Conservation (phyloP, 2,329 filamentous ascomycete genomes). For the Aspergillus sp. region DNA sequence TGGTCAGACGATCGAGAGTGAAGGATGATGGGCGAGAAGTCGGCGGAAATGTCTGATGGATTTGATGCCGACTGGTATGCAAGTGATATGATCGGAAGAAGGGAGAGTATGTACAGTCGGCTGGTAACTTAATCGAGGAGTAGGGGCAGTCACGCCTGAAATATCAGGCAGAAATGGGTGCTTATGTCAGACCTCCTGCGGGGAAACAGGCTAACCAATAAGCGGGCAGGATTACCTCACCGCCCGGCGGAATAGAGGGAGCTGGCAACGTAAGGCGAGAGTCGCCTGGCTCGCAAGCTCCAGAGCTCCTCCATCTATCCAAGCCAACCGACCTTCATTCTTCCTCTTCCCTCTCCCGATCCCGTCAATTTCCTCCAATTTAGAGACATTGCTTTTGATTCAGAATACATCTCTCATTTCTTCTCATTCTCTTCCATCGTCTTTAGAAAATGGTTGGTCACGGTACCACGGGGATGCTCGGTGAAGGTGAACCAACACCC, state of each 20-base stretch:
- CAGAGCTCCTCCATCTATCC: conserved; percentile 19
- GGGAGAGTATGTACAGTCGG: too few species aligned
- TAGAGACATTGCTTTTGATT: not conserved
- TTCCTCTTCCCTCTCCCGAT: conserved; percentile 1
- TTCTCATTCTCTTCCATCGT: not conserved
- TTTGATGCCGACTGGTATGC: not conserved
- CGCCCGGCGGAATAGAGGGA: conserved; percentile 21
- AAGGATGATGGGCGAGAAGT: too few species aligned
- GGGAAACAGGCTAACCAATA: conserved; percentile 16
- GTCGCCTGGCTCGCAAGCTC: conserved; percentile 20
- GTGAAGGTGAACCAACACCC: conserved; percentile 37
- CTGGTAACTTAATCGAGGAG: not conserved
- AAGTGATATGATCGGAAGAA: too few species aligned
- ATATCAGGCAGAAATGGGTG: not conserved
- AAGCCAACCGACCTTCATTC: conserved; percentile 4
- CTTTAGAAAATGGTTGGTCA: conserved; percentile 38
- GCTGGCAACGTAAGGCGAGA: conserved; percentile 27
- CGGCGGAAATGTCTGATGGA: not conserved
- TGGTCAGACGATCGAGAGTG: not conserved
- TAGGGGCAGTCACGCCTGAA: not conserved
- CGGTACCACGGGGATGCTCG: conserved; percentile 42
- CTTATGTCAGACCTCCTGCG: conserved; percentile 18
- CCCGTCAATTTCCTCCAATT: not conserved
- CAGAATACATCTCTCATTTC: not conserved
- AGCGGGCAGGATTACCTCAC: conserved; percentile 6